Percentiles rank a stretch among this genome's conserved stretches.
phyloP scores from a whole-genome alignment of 1,139 yeast genomes.

The Yamadazyma epiphylla region DNA sequence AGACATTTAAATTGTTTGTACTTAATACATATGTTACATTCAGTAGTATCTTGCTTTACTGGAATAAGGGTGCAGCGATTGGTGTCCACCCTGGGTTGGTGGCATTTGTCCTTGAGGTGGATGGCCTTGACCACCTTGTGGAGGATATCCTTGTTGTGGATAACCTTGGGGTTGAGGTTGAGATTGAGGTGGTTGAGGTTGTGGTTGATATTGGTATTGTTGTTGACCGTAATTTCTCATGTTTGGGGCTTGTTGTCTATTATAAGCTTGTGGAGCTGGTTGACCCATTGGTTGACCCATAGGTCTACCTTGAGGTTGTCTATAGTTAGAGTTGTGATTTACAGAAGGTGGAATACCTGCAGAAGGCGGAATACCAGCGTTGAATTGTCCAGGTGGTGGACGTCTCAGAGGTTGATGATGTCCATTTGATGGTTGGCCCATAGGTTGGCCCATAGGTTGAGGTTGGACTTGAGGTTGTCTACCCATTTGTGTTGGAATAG shows the following conservation, averaged over 20 bases:
- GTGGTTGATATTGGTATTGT: constrained; percentile 12
- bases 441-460: constrained; percentile 2
- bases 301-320: not conserved
- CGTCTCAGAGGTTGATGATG: constrained; percentile 5
- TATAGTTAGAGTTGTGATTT: constrained; percentile 2
- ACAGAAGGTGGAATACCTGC: constrained; percentile 4
- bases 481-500: constrained; percentile 2
- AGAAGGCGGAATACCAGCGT: constrained; percentile 11
- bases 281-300: constrained; percentile 1
- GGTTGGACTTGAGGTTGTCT: constrained; percentile 3
- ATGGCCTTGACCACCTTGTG: constrained; percentile 2
- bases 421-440: not conserved
- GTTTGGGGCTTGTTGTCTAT: constrained; percentile 3
- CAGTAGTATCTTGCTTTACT: constrained; percentile 12
- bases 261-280: not conserved
- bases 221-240: constrained; percentile 12
- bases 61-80: constrained; percentile 7
- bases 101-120: constrained; percentile 4
- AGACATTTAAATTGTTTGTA: not conserved
- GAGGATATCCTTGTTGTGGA: constrained; percentile 2
- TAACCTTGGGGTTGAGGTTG: constrained; percentile 4
- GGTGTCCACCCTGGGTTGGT: constrained; percentile 7
- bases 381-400: constrained; percentile 7
- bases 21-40: constrained; percentile 7
- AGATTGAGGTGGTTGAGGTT: constrained; percentile 3